These are phyloP conservation scores for Lolium multiflorum DNA, from an alignment of 176 grass and related monocot genomes.

Conservation along the genomic window DNA sequence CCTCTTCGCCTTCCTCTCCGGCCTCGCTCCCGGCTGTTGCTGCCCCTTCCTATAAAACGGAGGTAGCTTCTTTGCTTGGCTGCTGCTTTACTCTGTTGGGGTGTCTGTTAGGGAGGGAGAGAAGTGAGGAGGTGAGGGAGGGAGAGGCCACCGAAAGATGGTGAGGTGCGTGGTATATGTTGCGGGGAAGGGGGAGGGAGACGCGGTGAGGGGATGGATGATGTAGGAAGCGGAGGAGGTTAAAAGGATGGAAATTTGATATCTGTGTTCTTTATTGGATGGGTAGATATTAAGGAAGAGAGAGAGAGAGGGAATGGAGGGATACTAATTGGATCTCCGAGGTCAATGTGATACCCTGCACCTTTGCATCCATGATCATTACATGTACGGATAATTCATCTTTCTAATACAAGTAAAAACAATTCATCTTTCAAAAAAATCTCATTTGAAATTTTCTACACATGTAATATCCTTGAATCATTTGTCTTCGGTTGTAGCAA, in stretches of 20 bases:
- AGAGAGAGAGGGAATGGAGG: conserved; percentile 36
- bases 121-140: conserved; percentile 24
- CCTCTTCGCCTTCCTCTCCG: conserved; percentile 37
- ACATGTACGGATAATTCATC: neutral
- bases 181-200: conserved; percentile 49
- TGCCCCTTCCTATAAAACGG: conserved; percentile 25
- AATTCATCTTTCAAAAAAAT: too few relatives aligned
- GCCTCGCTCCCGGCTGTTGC: conserved; percentile 12
- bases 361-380: neutral
- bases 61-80: neutral
- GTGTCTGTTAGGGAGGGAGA: conserved; percentile 38
- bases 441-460: too few relatives aligned
- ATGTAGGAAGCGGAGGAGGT: neutral
- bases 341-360: conserved; percentile 32
- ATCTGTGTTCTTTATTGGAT: conserved; percentile 55
- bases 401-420: too few relatives aligned
- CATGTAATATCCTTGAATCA: too few relatives aligned
- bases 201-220: conserved; percentile 17
- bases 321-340: conserved; percentile 32
- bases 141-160: conserved; percentile 60
- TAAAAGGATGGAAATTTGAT: conserved; percentile 48
- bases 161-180: conserved; percentile 56
- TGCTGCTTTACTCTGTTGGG: conserved; percentile 11
- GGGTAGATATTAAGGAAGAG: conserved; percentile 39
- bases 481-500: too few relatives aligned